phyloP scores from a whole-genome alignment of 2,329 filamentous ascomycete genomes.

The Neoarthrinium moseri region DNA sequence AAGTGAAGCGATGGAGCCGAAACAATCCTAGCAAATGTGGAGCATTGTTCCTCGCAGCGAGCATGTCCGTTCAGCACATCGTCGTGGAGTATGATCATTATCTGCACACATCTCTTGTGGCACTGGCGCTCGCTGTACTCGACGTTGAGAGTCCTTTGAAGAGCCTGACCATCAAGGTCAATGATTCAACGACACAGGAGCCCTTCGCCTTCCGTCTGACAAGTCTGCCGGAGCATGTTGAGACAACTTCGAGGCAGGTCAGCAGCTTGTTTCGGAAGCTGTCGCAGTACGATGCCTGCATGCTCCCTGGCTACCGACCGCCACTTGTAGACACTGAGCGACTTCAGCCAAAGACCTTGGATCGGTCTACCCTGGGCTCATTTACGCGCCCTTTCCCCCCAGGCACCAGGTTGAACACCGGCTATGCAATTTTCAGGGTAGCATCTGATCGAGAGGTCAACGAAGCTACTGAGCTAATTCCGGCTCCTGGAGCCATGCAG shows the following conservation, averaged over 20 bases:
- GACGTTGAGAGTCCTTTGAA: not conserved
- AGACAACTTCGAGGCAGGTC: too few relatives aligned
- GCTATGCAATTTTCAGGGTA: slow-evolving; percentile 7
- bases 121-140: slow-evolving; percentile 2
- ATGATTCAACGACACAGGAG: not conserved
- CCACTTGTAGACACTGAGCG: not conserved
- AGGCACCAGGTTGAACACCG: slow-evolving; percentile 1
- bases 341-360: not conserved
- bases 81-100: slow-evolving; percentile 10
- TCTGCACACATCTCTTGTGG: not conserved
- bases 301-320: not conserved
- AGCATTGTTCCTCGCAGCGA: slow-evolving; percentile 6
- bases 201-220: not conserved
- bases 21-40: not conserved
- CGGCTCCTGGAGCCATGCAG: not conserved
- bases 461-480: not conserved
- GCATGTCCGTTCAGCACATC: slow-evolving; percentile 9
- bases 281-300: not conserved
- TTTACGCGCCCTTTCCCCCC: not conserved
- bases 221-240: not conserved
- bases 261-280: not conserved
- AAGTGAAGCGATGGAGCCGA: slow-evolving; percentile 7
- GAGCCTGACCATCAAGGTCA: slow-evolving; percentile 9
- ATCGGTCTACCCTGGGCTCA: not conserved
- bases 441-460: not conserved